Conservation (phyloP, 768 basidiomycete species). For the Paxillus ammoniavirescens region DNA sequence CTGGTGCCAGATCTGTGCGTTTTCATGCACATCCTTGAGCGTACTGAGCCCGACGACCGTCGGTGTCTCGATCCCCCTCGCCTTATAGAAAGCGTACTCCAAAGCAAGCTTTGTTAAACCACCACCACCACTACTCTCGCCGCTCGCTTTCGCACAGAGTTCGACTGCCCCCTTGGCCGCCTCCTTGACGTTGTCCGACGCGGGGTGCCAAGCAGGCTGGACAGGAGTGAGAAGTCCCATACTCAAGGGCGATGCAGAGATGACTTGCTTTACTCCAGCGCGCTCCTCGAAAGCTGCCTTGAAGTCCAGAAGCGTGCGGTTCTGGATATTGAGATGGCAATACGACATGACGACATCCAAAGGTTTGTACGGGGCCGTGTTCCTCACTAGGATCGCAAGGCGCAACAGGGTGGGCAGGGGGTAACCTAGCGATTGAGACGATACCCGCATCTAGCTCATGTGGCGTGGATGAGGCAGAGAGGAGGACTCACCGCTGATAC, state of each 20-base stretch:
- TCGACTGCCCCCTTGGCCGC: constrained; percentile 40
- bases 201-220: constrained; percentile 76
- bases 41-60: constrained; percentile 72
- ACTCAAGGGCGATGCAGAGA: constrained; percentile 79
- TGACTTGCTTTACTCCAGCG: constrained; percentile 64
- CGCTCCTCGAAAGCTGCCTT: constrained; percentile 55
- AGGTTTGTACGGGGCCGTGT: constrained; percentile 64
- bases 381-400: constrained; percentile 69
- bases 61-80: constrained; percentile 48
- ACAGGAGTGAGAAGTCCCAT: constrained; percentile 73
- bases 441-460: neutral
- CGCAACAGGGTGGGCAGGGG: constrained; percentile 83
- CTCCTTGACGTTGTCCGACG: constrained; percentile 47
- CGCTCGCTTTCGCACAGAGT: constrained; percentile 35
- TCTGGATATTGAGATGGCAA: constrained; percentile 78
- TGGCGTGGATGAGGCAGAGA: neutral
- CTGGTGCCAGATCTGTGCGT: constrained; percentile 65
- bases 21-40: constrained; percentile 73
- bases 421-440: constrained; percentile 49
- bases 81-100: constrained; percentile 62
- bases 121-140: constrained; percentile 25
- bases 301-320: constrained; percentile 56
- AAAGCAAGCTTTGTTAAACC: constrained; percentile 63
- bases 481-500: constrained; percentile 67
- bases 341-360: constrained; percentile 81